These are phyloP conservation scores for Leccinum boreale DNA, from an alignment of 768 basidiomycete genomes.

Conservation along the genomic window DNA sequence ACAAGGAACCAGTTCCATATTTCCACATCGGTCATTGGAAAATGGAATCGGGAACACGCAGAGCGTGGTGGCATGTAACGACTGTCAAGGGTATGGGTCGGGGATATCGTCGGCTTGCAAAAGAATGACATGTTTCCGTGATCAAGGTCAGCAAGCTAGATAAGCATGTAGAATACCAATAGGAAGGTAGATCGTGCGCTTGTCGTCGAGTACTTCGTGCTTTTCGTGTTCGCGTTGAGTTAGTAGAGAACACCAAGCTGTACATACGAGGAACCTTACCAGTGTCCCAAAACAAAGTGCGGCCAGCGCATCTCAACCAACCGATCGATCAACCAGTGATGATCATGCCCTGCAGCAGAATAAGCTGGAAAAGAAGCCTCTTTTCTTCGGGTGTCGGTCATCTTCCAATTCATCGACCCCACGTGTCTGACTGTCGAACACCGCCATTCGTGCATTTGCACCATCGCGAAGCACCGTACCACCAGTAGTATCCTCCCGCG, in stretches of 20 bases:
- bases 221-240: slow-evolving; percentile 8
- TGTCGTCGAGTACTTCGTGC: slow-evolving; percentile 31
- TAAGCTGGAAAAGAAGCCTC: slow-evolving; percentile 58
- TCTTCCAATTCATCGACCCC: slow-evolving; percentile 60
- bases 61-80: slow-evolving; percentile 22
- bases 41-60: slow-evolving; percentile 12
- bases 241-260: background rate
- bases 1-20: slow-evolving; percentile 22
- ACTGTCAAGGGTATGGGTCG: slow-evolving; percentile 29
- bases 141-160: slow-evolving; percentile 29
- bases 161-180: slow-evolving; percentile 33
- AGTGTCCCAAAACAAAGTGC: slow-evolving; percentile 25
- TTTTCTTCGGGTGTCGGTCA: slow-evolving; percentile 60
- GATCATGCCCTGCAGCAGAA: slow-evolving; percentile 67
- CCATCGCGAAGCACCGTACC: slow-evolving; percentile 34
- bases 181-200: slow-evolving; percentile 30
- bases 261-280: slow-evolving; percentile 13
- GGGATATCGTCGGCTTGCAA: slow-evolving; percentile 33
- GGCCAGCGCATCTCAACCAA: slow-evolving; percentile 28
- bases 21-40: slow-evolving; percentile 3
- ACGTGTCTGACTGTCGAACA: slow-evolving; percentile 68
- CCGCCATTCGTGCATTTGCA: slow-evolving; percentile 48
- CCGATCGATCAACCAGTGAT: slow-evolving; percentile 23
- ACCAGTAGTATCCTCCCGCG: slow-evolving; percentile 52
- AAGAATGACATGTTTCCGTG: slow-evolving; percentile 24